Conservation (phyloP, 2,329 filamentous ascomycete species). For the Fusarium tupiense region DNA sequence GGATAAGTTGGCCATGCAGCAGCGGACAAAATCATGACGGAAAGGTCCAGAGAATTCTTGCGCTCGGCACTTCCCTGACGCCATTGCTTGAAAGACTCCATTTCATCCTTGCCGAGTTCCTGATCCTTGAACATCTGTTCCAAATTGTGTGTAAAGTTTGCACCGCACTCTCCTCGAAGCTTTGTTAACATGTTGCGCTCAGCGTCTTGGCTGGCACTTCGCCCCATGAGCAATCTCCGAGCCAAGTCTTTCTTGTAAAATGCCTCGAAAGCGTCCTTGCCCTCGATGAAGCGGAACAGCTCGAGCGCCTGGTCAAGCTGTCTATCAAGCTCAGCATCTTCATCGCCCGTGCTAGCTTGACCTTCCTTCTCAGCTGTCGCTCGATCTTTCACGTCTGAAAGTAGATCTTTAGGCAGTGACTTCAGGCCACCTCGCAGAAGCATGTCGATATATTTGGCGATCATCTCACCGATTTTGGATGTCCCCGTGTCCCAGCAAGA, state of each 20-base stretch:
- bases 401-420: conserved; percentile 75
- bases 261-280: conserved; percentile 97
- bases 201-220: conserved; percentile 93
- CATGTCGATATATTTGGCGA: conserved; percentile 94
- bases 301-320: conserved; percentile 94
- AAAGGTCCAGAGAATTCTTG: conserved; percentile 68
- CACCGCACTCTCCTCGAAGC: conserved; percentile 91
- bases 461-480: conserved; percentile 97
- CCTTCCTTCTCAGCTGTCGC: conserved; percentile 68
- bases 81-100: conserved; percentile 83
- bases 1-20: conserved; percentile 94
- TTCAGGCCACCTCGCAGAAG: conserved; percentile 89
- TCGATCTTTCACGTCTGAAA: conserved; percentile 69
- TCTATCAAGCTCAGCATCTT: conserved; percentile 90
- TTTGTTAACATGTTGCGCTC: conserved; percentile 95
- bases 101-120: conserved; percentile 91
- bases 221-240: conserved; percentile 85
- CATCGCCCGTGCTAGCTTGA: conserved; percentile 77
- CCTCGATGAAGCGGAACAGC: conserved; percentile 95
- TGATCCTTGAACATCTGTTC: conserved; percentile 99
- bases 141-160: conserved; percentile 93
- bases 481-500: conserved; percentile 82
- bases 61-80: conserved; percentile 61
- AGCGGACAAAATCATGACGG: conserved; percentile 89
- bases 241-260: conserved; percentile 99